These are phyloP conservation scores for Trichoderma sp. DNA, from an alignment of 2,329 filamentous ascomycete genomes.

Conservation along the genomic window DNA sequence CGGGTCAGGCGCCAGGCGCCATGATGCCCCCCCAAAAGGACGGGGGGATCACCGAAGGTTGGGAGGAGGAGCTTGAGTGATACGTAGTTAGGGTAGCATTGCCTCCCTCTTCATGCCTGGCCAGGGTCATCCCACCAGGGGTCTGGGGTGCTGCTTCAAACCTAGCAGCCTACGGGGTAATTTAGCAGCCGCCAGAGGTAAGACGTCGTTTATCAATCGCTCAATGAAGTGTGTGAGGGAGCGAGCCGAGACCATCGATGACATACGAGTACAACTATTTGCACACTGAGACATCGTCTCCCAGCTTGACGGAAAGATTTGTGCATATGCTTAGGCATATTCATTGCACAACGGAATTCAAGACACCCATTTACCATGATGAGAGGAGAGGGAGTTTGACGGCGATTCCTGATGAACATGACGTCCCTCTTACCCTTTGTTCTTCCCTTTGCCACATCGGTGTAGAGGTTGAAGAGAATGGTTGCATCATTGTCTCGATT, in stretches of 20 bases:
- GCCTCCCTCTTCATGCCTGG: slow-evolving; percentile 12
- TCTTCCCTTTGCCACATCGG: not conserved
- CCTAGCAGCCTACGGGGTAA: not conserved
- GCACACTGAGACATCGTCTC: not conserved
- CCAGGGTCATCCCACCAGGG: not conserved
- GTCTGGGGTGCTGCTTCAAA: not conserved
- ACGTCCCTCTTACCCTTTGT: not conserved
- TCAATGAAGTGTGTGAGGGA: not conserved
- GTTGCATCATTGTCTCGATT: not conserved
- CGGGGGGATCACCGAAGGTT: slow-evolving; percentile 5
- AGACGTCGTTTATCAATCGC: not conserved
- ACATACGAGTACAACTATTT: not conserved
- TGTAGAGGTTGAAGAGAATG: not conserved
- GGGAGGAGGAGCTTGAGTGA: not conserved
- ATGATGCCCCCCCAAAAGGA: not conserved
- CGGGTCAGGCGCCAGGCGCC: slow-evolving; percentile 13
- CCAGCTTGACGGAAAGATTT: not conserved
- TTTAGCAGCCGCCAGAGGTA: not conserved
- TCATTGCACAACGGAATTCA: not conserved
- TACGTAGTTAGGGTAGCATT: slow-evolving; percentile 15
- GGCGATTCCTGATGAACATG: not conserved
- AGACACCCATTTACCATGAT: not conserved
- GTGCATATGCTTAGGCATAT: not conserved
- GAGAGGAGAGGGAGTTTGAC: not conserved
- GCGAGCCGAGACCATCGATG: not conserved